A percentile compares a stretch with the other conserved stretches of the same genome.
Conservation (phyloP, 768 basidiomycete species). For the Amyloporia xantha region DNA sequence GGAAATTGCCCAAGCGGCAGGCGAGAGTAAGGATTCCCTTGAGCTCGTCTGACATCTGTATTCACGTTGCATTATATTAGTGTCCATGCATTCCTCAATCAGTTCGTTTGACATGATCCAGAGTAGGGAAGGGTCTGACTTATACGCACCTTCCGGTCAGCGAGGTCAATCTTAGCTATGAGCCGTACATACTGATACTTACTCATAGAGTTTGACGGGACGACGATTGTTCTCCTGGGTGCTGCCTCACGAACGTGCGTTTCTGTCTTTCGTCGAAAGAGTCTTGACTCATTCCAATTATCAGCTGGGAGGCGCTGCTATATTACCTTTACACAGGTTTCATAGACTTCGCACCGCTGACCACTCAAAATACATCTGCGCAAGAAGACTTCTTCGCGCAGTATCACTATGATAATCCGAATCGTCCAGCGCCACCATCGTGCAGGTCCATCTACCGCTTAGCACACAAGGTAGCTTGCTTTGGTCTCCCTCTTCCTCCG, state of each 20-base stretch:
- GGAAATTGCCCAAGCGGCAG: neutral
- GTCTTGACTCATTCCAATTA: neutral
- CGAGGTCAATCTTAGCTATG: too few species aligned
- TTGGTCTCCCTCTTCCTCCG: neutral
- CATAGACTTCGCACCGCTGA: slow-evolving; percentile 4
- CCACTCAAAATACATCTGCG: neutral
- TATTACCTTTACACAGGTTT: slow-evolving; percentile 13
- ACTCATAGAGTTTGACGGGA: slow-evolving; percentile 1
- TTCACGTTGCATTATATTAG: neutral
- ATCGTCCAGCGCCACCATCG: slow-evolving; percentile 2
- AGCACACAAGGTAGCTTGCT: neutral
- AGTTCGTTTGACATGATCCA: slow-evolving; percentile 2
- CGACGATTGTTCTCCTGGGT: slow-evolving; percentile 8
- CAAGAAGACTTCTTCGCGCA: neutral
- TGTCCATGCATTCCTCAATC: neutral
- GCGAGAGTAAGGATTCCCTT: neutral
- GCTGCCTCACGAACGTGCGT: slow-evolving; percentile 8
- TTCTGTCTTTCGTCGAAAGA: neutral
- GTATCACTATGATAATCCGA: neutral
- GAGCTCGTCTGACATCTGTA: neutral
- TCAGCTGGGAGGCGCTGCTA: slow-evolving; percentile 14
- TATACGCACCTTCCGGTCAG: neutral
- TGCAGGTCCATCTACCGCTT: slow-evolving; percentile 3
- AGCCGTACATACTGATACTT: too few species aligned
- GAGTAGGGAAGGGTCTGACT: neutral